A percentile compares a stretch with the other conserved stretches of the same genome.
Evolutionary conservation across 2,329 filamentous ascomycete genomes (phyloP).

Genomic region (Pseudogymnoascus pannorum): DNA sequence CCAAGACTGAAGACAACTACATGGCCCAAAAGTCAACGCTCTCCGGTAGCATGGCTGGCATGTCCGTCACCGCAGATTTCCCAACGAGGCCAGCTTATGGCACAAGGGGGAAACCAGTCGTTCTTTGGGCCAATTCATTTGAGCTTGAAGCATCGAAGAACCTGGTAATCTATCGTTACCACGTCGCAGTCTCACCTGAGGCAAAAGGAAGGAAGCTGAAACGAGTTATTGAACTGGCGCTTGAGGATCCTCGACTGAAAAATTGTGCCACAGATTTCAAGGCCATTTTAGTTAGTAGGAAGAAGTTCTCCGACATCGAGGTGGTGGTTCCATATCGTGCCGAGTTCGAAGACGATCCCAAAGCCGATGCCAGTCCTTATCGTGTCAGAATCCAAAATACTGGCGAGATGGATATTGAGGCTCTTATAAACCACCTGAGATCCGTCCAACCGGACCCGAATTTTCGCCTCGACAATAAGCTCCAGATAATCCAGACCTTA

Average conservation of each 20-base stretch:
- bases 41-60: slow-evolving; percentile 1
- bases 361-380: slow-evolving; percentile 4
- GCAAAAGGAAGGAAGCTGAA: slow-evolving; percentile 22
- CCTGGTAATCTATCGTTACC: slow-evolving; percentile 24
- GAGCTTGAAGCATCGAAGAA: slow-evolving; percentile 19
- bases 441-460: slow-evolving; percentile 4
- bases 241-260: slow-evolving; percentile 18
- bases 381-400: slow-evolving; percentile 19
- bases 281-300: not conserved
- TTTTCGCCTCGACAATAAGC: slow-evolving; percentile 27
- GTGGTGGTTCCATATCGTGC: slow-evolving; percentile 9
- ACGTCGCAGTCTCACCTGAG: slow-evolving; percentile 22
- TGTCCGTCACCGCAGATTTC: slow-evolving; percentile 10
- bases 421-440: slow-evolving; percentile 13
- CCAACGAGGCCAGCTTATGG: slow-evolving; percentile 20
- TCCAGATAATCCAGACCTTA: slow-evolving; percentile 45
- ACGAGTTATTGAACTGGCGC: slow-evolving; percentile 25
- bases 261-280: slow-evolving; percentile 23
- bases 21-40: slow-evolving; percentile 10
- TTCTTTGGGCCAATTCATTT: slow-evolving; percentile 28
- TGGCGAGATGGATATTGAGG: slow-evolving; percentile 13
- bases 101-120: slow-evolving; percentile 21
- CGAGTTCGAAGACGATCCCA: slow-evolving; percentile 15
- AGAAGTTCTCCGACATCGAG: not conserved
- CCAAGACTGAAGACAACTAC: slow-evolving; percentile 10